Conservation (phyloP, 768 basidiomycete genomes). For the Collybia nuda region DNA sequence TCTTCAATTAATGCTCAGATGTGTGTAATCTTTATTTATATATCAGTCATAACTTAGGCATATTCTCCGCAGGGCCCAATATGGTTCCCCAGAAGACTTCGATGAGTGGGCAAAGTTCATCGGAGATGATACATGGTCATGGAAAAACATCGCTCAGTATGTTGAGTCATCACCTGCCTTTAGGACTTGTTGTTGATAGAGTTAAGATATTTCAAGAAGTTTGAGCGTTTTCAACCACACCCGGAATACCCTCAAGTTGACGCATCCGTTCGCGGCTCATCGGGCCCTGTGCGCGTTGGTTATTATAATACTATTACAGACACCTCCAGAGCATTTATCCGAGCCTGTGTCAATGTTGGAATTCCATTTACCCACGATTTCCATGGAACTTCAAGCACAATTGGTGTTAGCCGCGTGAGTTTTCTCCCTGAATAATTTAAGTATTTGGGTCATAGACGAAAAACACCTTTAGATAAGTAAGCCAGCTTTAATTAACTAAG, state of each 20-base stretch:
- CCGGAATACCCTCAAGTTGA: conserved; percentile 53
- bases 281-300: conserved; percentile 61
- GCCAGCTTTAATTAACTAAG: conserved; percentile 7
- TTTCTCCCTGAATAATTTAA: not conserved
- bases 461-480: conserved; percentile 40
- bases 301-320: conserved; percentile 45
- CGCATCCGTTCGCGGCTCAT: conserved; percentile 39
- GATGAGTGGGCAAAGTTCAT: conserved; percentile 62
- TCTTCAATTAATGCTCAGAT: conserved; percentile 68
- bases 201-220: conserved; percentile 65
- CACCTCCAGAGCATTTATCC: conserved; percentile 51
- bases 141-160: conserved; percentile 51
- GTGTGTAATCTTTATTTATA: conserved; percentile 17
- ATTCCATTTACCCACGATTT: conserved; percentile 65
- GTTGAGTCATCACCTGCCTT: not conserved
- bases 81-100: conserved; percentile 69
- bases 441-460: not conserved
- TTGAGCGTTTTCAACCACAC: conserved; percentile 58
- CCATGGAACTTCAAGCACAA: conserved; percentile 54
- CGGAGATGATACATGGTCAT: conserved; percentile 63
- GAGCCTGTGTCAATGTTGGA: conserved; percentile 51
- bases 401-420: conserved; percentile 62
- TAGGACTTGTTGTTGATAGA: conserved; percentile 9
- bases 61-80: conserved; percentile 47
- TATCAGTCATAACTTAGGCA: not conserved